Evolutionary conservation across 1,139 yeast genomes (phyloP).

Genomic region (Suhomyces chickasaworum): DNA sequence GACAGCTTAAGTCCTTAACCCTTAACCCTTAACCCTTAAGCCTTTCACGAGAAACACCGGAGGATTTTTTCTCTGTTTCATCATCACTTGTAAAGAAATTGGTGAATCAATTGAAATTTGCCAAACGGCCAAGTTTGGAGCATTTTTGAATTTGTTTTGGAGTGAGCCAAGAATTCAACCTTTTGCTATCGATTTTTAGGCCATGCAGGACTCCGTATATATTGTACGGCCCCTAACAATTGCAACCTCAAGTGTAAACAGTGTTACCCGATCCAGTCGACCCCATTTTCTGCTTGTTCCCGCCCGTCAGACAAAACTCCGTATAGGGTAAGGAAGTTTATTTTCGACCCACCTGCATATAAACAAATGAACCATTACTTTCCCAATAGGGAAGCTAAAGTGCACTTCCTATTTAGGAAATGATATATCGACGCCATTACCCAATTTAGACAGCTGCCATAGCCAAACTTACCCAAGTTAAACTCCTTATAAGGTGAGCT

Average conservation of each 20-base stretch:
- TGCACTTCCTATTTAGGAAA: conserved; percentile 11
- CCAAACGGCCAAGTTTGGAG: too few species aligned
- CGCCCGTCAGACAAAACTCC: neutral
- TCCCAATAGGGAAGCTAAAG: conserved; percentile 19
- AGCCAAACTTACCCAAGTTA: neutral
- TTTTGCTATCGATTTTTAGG: neutral
- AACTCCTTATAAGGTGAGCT: conserved; percentile 5
- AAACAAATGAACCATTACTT: conserved; percentile 1
- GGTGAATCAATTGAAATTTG: too few species aligned
- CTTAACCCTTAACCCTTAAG: too few species aligned
- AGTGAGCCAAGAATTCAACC: neutral
- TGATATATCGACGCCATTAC: conserved; percentile 6
- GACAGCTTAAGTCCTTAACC: too few species aligned
- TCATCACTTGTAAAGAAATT: too few species aligned
- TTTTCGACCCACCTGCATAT: neutral
- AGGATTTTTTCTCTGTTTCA: too few species aligned
- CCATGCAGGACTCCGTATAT: neutral
- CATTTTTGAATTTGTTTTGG: too few species aligned
- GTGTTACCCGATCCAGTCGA: neutral
- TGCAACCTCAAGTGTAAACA: neutral
- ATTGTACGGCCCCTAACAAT: neutral
- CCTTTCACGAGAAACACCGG: too few species aligned
- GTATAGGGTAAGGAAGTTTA: neutral
- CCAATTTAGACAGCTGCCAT: conserved; percentile 2
- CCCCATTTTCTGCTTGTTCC: neutral